phyloP scores from a whole-genome alignment of 805 yeast genomes.

The Kodamaea restingae region DNA sequence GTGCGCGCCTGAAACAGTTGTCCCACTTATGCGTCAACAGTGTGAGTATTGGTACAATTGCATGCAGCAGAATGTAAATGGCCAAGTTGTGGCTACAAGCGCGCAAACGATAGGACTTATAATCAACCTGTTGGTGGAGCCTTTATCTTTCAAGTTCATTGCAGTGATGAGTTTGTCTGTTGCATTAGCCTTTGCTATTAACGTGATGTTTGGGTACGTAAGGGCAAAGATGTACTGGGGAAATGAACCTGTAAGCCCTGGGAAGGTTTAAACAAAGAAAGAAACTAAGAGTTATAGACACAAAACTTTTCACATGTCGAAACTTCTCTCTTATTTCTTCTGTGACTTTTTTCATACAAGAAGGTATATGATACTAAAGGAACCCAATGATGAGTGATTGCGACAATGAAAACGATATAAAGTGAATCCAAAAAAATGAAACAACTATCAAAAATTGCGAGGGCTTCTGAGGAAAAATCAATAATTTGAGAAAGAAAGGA shows the following conservation, averaged over 20 bases:
- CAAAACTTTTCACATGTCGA: too few relatives aligned
- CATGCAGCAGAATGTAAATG: constrained; percentile 56
- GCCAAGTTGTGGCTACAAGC: constrained; percentile 50
- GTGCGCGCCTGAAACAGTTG: constrained; percentile 52
- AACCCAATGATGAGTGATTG: too few relatives aligned
- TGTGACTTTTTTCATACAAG: too few relatives aligned
- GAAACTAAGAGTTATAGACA: too few relatives aligned
- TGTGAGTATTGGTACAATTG: constrained; percentile 66
- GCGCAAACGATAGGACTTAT: constrained; percentile 62
- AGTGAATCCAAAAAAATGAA: too few relatives aligned
- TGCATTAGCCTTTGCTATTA: constrained; percentile 51
- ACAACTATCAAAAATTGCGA: too few relatives aligned
- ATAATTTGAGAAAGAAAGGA: too few relatives aligned
- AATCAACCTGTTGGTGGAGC: constrained; percentile 61
- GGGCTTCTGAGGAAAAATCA: too few relatives aligned
- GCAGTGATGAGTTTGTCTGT: constrained; percentile 41
- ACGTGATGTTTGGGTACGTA: constrained; percentile 63
- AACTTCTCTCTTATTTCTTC: too few relatives aligned
- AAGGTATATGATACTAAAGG: too few relatives aligned
- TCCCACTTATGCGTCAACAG: constrained; percentile 53
- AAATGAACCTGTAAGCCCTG: constrained; percentile 6
- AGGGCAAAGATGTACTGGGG: constrained; percentile 53
- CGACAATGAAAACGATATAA: too few relatives aligned
- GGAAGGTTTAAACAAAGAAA: too few relatives aligned
- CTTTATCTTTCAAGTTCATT: constrained; percentile 59